Evolutionary conservation across 2,329 filamentous ascomycete species (phyloP).

Genomic region (Calonectria ilicicola): DNA sequence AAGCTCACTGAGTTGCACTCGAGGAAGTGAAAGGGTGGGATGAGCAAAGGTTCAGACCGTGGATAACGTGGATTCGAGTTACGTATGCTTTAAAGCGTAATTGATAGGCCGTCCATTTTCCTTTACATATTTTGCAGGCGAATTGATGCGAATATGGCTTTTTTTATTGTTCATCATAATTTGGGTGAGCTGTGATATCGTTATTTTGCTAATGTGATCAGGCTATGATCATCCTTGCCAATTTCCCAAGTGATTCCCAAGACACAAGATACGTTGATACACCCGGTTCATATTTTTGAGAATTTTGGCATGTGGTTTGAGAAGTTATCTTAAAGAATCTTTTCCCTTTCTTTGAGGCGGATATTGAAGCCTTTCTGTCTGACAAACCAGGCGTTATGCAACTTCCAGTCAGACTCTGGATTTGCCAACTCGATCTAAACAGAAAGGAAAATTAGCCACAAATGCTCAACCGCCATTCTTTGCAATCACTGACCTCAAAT

Average conservation of each 20-base stretch:
- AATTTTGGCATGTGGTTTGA: too few relatives aligned
- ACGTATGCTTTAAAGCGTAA: neutral
- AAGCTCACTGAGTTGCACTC: slow-evolving; percentile 16
- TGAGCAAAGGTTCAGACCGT: neutral
- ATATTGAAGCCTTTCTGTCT: neutral
- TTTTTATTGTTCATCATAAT: too few relatives aligned
- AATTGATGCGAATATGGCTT: too few relatives aligned
- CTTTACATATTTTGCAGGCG: too few relatives aligned
- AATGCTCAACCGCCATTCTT: neutral
- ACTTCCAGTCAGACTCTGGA: neutral
- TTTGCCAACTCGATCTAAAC: neutral
- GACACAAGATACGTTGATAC: too few relatives aligned
- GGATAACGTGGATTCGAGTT: neutral
- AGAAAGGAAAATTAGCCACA: neutral
- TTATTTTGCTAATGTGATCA: too few relatives aligned
- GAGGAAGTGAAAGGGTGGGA: neutral
- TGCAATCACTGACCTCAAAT: neutral
- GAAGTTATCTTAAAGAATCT: neutral
- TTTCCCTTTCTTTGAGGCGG: neutral
- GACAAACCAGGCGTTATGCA: neutral
- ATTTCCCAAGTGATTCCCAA: too few relatives aligned
- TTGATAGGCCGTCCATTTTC: too few relatives aligned
- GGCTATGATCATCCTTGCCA: too few relatives aligned
- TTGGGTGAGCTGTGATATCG: too few relatives aligned
- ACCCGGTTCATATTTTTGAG: too few relatives aligned